phyloP scores from a whole-genome alignment of 78 protist species.

The Emiliania huxleyi region DNA sequence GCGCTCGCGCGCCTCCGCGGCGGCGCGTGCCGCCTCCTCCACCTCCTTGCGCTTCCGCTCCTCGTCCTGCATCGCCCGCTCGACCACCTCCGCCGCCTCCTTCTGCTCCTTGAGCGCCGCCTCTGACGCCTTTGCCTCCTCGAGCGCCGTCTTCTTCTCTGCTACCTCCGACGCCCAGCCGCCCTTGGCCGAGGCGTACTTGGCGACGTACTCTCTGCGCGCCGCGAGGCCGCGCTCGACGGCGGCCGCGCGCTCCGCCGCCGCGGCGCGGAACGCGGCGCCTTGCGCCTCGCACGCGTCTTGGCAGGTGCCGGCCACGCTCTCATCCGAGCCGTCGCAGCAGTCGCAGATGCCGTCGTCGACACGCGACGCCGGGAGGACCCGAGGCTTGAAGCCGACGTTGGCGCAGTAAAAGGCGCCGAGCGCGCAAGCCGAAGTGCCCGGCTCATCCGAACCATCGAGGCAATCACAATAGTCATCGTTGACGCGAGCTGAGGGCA shows the following conservation, averaged over 20 bases:
- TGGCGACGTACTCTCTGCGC: background rate
- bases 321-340: conserved; percentile 42
- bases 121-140: background rate
- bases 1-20: background rate
- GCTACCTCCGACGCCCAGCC: background rate
- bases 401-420: conserved; percentile 33
- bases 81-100: background rate
- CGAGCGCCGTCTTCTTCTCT: background rate
- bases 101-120: background rate
- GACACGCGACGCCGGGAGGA: conserved; percentile 7
- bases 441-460: conserved; percentile 62
- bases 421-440: conserved; percentile 52
- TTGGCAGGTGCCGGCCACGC: background rate
- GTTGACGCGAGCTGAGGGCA: background rate
- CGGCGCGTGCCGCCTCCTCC: background rate
- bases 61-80: background rate
- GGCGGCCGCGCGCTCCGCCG: background rate
- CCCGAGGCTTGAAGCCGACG: background rate
- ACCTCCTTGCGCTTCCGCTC: background rate
- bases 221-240: background rate
- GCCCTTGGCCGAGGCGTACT: background rate
- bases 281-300: background rate
- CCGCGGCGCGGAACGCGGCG: background rate
- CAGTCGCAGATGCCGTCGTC: conserved; percentile 41
- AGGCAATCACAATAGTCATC: conserved; percentile 54